A percentile compares a stretch with the other conserved stretches of the same genome.
Evolutionary conservation across 768 basidiomycete genomes (phyloP).

Genomic region (Boletellus ananas): DNA sequence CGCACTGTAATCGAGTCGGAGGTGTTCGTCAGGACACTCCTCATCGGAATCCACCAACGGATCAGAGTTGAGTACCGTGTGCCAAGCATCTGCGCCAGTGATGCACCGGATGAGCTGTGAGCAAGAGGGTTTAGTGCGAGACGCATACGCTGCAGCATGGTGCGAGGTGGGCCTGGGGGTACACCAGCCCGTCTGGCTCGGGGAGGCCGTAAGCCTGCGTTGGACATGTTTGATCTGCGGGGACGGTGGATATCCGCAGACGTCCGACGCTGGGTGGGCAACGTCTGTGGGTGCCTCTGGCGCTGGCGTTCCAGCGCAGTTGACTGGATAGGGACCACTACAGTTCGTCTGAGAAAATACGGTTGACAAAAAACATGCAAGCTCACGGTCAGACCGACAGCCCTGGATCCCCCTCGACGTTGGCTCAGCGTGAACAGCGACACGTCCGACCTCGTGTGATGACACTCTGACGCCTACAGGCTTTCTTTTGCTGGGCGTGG

Average conservation of each 20-base stretch:
- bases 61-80: slow-evolving; percentile 60
- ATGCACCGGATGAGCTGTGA: slow-evolving; percentile 6
- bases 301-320: slow-evolving; percentile 25
- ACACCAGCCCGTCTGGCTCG: slow-evolving; percentile 24
- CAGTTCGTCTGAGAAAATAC: slow-evolving; percentile 7
- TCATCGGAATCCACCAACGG: slow-evolving; percentile 77
- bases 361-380: slow-evolving; percentile 1
- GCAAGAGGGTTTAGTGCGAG: background rate
- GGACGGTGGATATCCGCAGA: slow-evolving; percentile 25
- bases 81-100: slow-evolving; percentile 61
- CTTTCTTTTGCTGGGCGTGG: slow-evolving; percentile 28
- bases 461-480: slow-evolving; percentile 11
- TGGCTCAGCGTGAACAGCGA: slow-evolving; percentile 11
- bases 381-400: slow-evolving; percentile 28
- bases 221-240: slow-evolving; percentile 20
- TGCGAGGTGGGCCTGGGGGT: slow-evolving; percentile 36
- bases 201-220: slow-evolving; percentile 21
- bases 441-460: slow-evolving; percentile 12
- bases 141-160: slow-evolving; percentile 65
- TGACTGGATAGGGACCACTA: slow-evolving; percentile 22
- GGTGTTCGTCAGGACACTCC: slow-evolving; percentile 60
- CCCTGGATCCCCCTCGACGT: slow-evolving; percentile 20
- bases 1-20: slow-evolving; percentile 64
- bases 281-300: slow-evolving; percentile 19
- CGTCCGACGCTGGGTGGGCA: slow-evolving; percentile 23